Evolutionary conservation across 441 rosid species (phyloP).

Genomic region (Populus tomentosa): DNA sequence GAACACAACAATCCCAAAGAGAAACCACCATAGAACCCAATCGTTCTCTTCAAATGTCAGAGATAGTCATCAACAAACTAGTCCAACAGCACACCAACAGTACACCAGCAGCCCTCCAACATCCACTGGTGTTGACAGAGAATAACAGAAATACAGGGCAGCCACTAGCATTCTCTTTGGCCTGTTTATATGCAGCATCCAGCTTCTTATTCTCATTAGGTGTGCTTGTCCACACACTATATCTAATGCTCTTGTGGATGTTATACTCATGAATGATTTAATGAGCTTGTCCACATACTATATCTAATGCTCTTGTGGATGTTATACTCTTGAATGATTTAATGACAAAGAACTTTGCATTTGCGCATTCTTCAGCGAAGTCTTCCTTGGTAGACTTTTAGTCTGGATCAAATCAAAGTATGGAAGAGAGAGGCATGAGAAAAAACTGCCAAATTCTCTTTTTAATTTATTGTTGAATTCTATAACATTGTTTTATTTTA

Average conservation of each 20-base stretch:
- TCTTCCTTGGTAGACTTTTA: neutral
- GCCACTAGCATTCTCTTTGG: constrained; percentile 45
- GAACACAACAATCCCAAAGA: neutral
- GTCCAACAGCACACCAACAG: neutral
- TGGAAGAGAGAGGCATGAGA: neutral
- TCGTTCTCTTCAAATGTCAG: neutral
- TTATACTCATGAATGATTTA: neutral
- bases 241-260: neutral
- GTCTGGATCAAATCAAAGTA: neutral
- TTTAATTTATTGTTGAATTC: neutral
- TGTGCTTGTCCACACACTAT: neutral
- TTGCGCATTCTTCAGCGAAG: neutral
- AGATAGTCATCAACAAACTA: neutral
- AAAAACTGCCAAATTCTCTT: neutral
- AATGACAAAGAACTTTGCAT: neutral
- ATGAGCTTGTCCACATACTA: too few species aligned
- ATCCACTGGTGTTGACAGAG: constrained; percentile 49
- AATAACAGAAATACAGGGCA: constrained; percentile 80
- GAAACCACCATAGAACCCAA: neutral
- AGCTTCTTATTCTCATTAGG: constrained; percentile 48
- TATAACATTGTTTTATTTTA: neutral
- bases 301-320: too few species aligned
- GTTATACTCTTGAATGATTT: neutral
- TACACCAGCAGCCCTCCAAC: neutral
- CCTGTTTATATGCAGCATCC: constrained; percentile 64